These are phyloP conservation scores for Talaromyces sp. DNA, from an alignment of 2,329 filamentous ascomycete genomes.

Conservation along the genomic window DNA sequence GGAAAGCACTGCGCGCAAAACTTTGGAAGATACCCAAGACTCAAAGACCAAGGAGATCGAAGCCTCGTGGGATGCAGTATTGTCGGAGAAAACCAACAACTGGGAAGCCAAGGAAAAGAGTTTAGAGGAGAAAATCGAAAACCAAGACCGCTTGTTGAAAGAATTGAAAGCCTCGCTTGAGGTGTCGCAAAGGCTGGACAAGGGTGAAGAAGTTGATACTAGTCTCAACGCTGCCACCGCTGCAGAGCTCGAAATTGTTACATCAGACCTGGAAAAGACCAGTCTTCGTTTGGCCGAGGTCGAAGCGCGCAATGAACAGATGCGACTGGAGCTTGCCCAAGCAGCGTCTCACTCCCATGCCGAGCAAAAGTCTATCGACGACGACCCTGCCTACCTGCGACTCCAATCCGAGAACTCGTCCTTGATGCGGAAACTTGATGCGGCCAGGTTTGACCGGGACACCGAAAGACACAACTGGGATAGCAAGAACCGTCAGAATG, in stretches of 20 bases:
- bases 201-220: conserved; percentile 59
- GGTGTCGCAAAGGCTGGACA: conserved; percentile 82
- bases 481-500: conserved; percentile 66
- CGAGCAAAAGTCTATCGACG: conserved; percentile 64
- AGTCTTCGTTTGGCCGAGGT: conserved; percentile 82
- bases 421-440: conserved; percentile 80
- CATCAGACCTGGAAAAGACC: conserved; percentile 84
- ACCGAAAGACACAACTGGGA: conserved; percentile 71
- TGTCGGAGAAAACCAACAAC: conserved; percentile 92
- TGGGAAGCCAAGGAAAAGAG: conserved; percentile 91
- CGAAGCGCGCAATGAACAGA: conserved; percentile 87
- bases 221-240: conserved; percentile 64
- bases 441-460: conserved; percentile 75
- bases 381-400: conserved; percentile 83
- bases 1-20: conserved; percentile 66
- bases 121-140: conserved; percentile 88
- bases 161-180: conserved; percentile 97
- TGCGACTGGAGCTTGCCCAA: conserved; percentile 85
- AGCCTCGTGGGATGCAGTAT: conserved; percentile 77
- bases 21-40: conserved; percentile 72
- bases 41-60: conserved; percentile 82
- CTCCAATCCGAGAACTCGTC: conserved; percentile 91
- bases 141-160: conserved; percentile 82
- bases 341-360: conserved; percentile 67
- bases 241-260: conserved; percentile 90